Percentiles rank a stretch among this genome's conserved stretches.
These are phyloP conservation scores for Paralagenidium karlingii DNA, from an alignment of 352 stramenopile species.

Conservation along the genomic window DNA sequence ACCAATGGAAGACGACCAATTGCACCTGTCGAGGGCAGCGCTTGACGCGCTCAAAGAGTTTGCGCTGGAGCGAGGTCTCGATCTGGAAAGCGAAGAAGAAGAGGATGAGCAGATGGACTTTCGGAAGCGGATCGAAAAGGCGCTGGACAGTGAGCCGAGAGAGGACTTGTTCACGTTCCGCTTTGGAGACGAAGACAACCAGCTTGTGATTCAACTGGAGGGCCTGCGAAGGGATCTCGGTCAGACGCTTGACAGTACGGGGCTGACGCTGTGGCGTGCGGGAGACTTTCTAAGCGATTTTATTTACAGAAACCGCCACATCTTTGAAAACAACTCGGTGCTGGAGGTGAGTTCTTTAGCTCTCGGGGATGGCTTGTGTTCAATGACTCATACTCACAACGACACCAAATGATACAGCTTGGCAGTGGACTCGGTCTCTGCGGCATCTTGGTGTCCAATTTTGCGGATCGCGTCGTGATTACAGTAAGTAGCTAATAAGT, in stretches of 20 bases:
- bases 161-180: conserved; percentile 43
- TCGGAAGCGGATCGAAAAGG: conserved; percentile 37
- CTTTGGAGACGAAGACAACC: conserved; percentile 17
- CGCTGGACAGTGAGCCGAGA: conserved; percentile 43
- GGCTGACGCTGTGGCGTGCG: conserved; percentile 43
- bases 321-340: conserved; percentile 1
- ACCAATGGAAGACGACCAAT: conserved; percentile 21
- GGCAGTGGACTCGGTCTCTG: conserved; percentile 44
- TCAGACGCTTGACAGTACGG: conserved; percentile 46
- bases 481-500: conserved; percentile 10
- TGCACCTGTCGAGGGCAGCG: conserved; percentile 26
- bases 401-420: conserved; percentile 38
- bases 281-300: conserved; percentile 45
- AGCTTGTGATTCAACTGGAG: conserved; percentile 37
- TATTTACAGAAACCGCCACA: conserved; percentile 34
- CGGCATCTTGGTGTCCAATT: conserved; percentile 38
- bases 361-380: background rate
- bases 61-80: conserved; percentile 29
- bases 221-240: conserved; percentile 42
- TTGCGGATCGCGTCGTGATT: conserved; percentile 39
- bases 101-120: conserved; percentile 21
- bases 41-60: conserved; percentile 40
- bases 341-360: background rate
- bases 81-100: no score
- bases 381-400: conserved; percentile 16